Base-by-base conservation (phyloP, 768 basidiomycete genomes). In the Floccularia luteovirens region DNA sequence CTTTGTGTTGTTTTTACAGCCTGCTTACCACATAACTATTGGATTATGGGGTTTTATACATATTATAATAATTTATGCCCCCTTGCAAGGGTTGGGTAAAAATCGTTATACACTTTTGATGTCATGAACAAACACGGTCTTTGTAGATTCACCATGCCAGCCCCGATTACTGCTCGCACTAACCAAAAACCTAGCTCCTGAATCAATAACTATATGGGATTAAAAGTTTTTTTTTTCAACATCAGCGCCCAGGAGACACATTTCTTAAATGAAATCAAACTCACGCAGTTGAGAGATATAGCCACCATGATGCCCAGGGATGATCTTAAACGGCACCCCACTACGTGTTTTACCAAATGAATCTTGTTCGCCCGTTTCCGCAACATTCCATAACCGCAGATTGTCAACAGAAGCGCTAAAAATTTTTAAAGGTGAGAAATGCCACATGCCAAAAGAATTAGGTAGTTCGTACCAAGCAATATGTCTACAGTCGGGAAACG, bases 301-400 rank as follows among this genome's bases (percentile, higher is more conserved):
- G 6, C 93, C 94, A 25, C 93, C 92, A 61, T 96, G 90, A 63
- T 96, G 94, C 0, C 93, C 94, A 8, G 91, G 83, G 25, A 97
- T 86, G 44, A 97, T 92, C 65, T 90, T 92, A 71, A 94, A 97
- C 40, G 82, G 89, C 13, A 84, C 81, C 5, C 82, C 79, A 41
- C 81, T 76, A 58, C 70, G 79, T 43, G 66, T 62, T 54, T 72
- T 79, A 40, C 77, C 75, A 36, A 58, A 71, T 13, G 69, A 68
- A 47, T 91, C 89, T 10, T 66, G 57, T 52, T 85, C 82, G 25
- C 72, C 75, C 20, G 79, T 79, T 42, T 90, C 87, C 10, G 80
- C 75, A 10, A 87, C 84, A 49, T 97, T 91, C 93, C 93, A 97
- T 27, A 97, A 60, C 10, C 94, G 76, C 46, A 98, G 75, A 54